phyloP scores from a whole-genome alignment of 139 green algal genomes.

The Chlorella vulgaris region DNA sequence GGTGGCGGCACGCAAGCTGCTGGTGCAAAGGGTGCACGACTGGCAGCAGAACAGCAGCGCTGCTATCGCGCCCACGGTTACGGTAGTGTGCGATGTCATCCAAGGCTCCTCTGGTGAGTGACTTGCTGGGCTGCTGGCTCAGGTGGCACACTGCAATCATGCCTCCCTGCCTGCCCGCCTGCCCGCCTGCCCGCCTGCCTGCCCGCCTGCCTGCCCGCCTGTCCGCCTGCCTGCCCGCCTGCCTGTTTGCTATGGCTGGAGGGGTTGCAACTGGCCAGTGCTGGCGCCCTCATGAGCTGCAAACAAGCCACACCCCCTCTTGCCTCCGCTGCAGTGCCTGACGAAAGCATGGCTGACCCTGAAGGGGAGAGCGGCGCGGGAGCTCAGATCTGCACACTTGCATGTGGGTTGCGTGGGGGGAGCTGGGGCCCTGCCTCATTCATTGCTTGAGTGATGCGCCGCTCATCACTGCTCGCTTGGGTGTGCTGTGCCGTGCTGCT shows the following conservation, averaged over 20 bases:
- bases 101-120: constrained; percentile 13
- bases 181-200: too few relatives aligned
- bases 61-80: constrained; percentile 15
- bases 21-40: constrained; percentile 23
- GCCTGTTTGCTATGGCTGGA: too few relatives aligned
- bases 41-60: constrained; percentile 33
- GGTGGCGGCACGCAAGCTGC: constrained; percentile 27
- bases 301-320: too few relatives aligned
- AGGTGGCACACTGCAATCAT: not conserved
- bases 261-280: too few relatives aligned
- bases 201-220: too few relatives aligned
- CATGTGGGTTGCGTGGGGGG: not conserved
- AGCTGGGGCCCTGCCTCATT: not conserved
- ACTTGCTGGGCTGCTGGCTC: not conserved
- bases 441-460: too few relatives aligned
- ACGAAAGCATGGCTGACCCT: constrained; percentile 24
- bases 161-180: too few relatives aligned
- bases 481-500: too few relatives aligned
- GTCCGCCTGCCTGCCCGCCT: too few relatives aligned
- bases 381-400: constrained; percentile 11
- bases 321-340: not conserved
- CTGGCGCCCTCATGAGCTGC: too few relatives aligned
- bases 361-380: constrained; percentile 24
- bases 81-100: constrained; percentile 38
- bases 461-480: too few relatives aligned